Evolutionary conservation across 2,329 filamentous ascomycete species (phyloP), one percentile per base, ranked within the genome.

Genomic region (Fusarium nurragi): DNA sequence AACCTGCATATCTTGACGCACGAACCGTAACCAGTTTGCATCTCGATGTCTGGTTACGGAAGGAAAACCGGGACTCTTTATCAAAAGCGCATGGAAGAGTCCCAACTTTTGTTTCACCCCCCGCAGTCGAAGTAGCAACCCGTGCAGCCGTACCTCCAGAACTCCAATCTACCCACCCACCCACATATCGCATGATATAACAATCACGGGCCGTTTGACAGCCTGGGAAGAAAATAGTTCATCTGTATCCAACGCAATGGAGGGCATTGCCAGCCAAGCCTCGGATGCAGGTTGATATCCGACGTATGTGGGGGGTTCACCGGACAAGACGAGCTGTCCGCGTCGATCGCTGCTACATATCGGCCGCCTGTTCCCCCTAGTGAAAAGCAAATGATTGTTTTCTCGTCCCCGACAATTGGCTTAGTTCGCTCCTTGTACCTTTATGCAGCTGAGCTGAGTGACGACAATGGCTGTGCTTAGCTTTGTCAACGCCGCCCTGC

Each of bases 381-480:
- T 12, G 9, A 13, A 34, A 25, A 8, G 4, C 36, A 34, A n/a
- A 23, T 62, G 56, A n/a, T 61, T 61, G 38, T 56, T 45, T 61
- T 61, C 22, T 25, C 8, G 19, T 30, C 34, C 28, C 4, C 25
- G 13, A 36, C 26, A 47, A 61, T 61, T 61, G 56, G 58, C 14
- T 38, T 13, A 22, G n/a, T 28, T 44, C 41, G 22, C 39, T 49
- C 40, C 47, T 25, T 28, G 38, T 25, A 10, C 36, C 23, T 25
- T 25, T 16, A 9, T 36, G 21, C 13, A 25, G 28, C n/a, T 19
- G 23, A 14, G 9, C 13, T 22, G 22, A 18, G 21, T 26, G 6
- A 28, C 32, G 14, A 56, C 16, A 6, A 64, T 66, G 64, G 64
- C 49, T 14, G 26, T 64, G 19, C 22, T 66, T 1, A 67, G 46